Evolutionary conservation across 129 eudicot species (phyloP).

Genomic region (Arctium lappa): DNA sequence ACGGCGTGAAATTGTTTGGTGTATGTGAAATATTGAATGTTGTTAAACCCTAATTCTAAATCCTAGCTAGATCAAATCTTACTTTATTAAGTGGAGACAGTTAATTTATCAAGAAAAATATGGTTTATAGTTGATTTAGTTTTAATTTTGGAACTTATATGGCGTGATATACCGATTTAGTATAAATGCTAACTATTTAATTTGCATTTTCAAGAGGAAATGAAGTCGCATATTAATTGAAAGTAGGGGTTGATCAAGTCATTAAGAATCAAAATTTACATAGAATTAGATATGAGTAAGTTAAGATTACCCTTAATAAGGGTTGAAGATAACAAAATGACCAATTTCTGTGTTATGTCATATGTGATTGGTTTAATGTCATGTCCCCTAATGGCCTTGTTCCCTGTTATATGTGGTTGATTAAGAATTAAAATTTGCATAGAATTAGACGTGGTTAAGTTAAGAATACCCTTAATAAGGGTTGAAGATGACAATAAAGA

Average conservation of each 20-base stretch:
- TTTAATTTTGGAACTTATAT: not conserved
- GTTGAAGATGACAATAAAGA: not conserved
- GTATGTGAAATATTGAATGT: not conserved
- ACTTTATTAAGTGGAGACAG: not conserved
- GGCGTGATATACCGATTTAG: conserved; percentile 10
- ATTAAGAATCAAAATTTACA: not conserved
- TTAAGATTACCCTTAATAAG: not conserved
- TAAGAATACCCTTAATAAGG: not conserved
- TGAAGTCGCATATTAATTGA: not conserved
- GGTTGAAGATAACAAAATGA: not conserved
- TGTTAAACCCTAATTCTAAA: conserved; percentile 30
- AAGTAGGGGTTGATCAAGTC: not conserved
- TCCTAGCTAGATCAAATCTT: conserved; percentile 14
- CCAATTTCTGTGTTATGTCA: not conserved
- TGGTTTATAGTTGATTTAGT: not conserved
- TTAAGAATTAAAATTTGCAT: not conserved
- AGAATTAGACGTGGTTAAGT: not conserved
- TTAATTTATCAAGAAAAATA: not conserved
- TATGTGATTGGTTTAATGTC: not conserved
- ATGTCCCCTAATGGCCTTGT: not conserved
- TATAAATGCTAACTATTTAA: not conserved
- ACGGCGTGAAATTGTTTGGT: not conserved
- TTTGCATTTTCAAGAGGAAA: not conserved
- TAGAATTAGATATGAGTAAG: not conserved
- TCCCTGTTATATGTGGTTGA: not conserved